phyloP scores from a whole-genome alignment of 2,329 filamentous ascomycete genomes.

The Ramularia endophylla region DNA sequence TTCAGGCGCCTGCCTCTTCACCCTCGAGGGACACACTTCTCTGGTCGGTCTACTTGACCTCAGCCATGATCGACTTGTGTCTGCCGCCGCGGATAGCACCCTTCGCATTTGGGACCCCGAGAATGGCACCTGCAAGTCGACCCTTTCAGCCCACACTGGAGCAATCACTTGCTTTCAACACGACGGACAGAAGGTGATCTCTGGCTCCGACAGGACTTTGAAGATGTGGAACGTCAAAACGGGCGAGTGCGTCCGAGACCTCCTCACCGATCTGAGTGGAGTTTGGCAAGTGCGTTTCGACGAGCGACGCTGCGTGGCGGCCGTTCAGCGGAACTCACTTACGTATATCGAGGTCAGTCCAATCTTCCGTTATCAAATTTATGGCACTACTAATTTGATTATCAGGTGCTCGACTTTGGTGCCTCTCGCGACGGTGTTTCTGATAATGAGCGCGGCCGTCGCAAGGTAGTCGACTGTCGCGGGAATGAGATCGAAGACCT shows the following conservation, averaged over 20 bases:
- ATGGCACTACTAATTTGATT: constrained; percentile 29
- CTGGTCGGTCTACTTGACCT: constrained; percentile 89
- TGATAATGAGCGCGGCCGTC: constrained; percentile 67
- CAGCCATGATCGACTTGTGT: constrained; percentile 83
- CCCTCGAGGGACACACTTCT: constrained; percentile 85
- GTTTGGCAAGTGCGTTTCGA: constrained; percentile 99
- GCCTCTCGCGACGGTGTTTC: constrained; percentile 83
- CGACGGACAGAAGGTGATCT: constrained; percentile 93
- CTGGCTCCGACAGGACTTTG: constrained; percentile 86
- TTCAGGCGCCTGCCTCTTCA: constrained; percentile 77
- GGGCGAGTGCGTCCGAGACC: constrained; percentile 85
- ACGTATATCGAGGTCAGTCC: constrained; percentile 88
- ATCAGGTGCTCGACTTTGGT: constrained; percentile 92
- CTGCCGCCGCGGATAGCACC: constrained; percentile 90
- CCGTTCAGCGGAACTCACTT: constrained; percentile 84
- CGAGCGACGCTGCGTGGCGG: constrained; percentile 87
- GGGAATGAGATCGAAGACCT: constrained; percentile 31
- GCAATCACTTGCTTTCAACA: constrained; percentile 99
- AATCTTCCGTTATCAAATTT: neutral
- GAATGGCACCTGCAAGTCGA: constrained; percentile 82
- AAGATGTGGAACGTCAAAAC: constrained; percentile 99
- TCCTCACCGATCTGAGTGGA: constrained; percentile 88
- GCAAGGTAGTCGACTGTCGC: constrained; percentile 53
- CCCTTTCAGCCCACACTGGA: constrained; percentile 86
- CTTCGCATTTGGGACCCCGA: constrained; percentile 96